Evolutionary conservation across 1,139 yeast species (phyloP), one percentile per base, ranked within the genome.

Genomic region (Pneumocystis wakefieldiae): DNA sequence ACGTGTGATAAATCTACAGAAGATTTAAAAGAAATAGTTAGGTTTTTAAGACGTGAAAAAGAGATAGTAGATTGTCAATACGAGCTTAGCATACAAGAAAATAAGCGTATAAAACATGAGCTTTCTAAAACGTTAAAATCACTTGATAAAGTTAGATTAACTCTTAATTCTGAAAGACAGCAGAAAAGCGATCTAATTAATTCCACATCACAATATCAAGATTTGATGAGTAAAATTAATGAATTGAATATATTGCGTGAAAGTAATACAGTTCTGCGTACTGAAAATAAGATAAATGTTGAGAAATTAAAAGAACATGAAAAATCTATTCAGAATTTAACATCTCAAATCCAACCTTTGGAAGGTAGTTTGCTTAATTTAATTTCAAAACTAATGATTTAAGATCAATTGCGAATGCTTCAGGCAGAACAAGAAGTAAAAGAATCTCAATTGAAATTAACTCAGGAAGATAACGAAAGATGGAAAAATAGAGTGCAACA

Each of bases 161-260:
- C 74, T 62, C 67, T 76, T 7, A 69, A 64, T 14, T 63, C 67
- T 61, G 73, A 70, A 62, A 73, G 75, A 53, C 80, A 78, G 64
- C 78, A 75, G 38, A 75, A 76, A 38, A 69, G 76, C 4, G 76
- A 79, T 62, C 70, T 80, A 8, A 37, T 61, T 37, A 75, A 77
- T 6, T 57, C 48, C 8, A 71, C 78, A 1, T 73, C 76, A 35
- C 84, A 83, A 57, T 83, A 84, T 63, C 74, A 78, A n/a, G 78
- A 79, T 61, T 73, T 87, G 64, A 70, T 81, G 66, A 81, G 81
- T 59, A 87, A 86, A 70, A 75, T 87, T 63, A 82, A 83, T 64
- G 91, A 86, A 67, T 73, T 89, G 71, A 85, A 83, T 67, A 77
- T 87, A 55, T 76, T 87, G 66, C 81, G 88, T 65, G 95, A 89